These are phyloP conservation scores for Trichoderma sp. DNA, from an alignment of 2,329 filamentous ascomycete species.

Conservation along the genomic window DNA sequence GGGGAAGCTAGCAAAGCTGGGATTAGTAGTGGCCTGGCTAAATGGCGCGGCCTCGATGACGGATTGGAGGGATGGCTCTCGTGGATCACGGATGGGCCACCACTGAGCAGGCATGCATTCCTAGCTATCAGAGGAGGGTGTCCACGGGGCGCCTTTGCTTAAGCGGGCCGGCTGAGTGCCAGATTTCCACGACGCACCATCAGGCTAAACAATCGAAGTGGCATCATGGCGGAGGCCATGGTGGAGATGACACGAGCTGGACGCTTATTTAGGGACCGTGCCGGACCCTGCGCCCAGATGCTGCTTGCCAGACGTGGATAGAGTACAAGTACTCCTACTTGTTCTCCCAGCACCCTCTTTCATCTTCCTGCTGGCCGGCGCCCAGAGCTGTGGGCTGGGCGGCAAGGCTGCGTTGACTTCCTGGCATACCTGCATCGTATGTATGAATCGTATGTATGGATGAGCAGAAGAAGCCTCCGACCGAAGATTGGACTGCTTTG, in stretches of 20 bases:
- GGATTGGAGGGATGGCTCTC: constrained; percentile 14
- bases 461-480: constrained; percentile 13
- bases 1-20: constrained; percentile 23
- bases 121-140: constrained; percentile 14
- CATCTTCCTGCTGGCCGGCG: constrained; percentile 17
- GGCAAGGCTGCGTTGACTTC: constrained; percentile 20
- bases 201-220: constrained; percentile 27
- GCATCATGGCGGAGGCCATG: constrained; percentile 26
- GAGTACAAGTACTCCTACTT: background rate
- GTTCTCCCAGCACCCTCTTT: constrained; percentile 15
- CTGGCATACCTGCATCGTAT: background rate
- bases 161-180: constrained; percentile 27
- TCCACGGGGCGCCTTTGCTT: constrained; percentile 16
- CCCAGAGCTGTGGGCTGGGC: constrained; percentile 12
- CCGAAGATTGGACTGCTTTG: constrained; percentile 2
- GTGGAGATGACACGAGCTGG: constrained; percentile 27
- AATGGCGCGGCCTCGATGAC: constrained; percentile 18
- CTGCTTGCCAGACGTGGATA: constrained; percentile 21
- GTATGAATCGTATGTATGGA: constrained; percentile 5
- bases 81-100: constrained; percentile 18
- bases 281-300: constrained; percentile 24
- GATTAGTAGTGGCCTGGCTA: constrained; percentile 18
- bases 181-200: constrained; percentile 23
- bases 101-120: background rate
- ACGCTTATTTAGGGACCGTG: constrained; percentile 29